A percentile compares a stretch with the other conserved stretches of the same genome.
Evolutionary conservation across 495 filamentous ascomycete species (phyloP).

Genomic region (Penicillium angulare): DNA sequence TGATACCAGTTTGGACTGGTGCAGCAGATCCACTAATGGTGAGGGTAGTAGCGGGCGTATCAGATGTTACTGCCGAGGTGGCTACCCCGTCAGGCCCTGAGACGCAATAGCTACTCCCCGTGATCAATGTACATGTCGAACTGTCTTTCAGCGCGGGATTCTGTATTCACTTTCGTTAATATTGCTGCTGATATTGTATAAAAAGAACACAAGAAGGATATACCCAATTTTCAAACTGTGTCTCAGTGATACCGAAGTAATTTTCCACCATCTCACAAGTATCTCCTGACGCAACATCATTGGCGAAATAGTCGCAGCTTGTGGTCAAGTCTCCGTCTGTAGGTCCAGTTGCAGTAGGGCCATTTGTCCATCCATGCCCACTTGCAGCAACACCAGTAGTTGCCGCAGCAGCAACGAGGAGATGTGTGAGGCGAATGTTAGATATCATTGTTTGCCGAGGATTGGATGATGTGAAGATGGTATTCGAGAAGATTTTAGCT

Average conservation of each 20-base stretch:
- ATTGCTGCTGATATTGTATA: too few species aligned
- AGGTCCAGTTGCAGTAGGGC: slow-evolving; percentile 6
- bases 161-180: too few species aligned
- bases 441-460: too few species aligned
- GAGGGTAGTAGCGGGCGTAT: not conserved
- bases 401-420: too few species aligned
- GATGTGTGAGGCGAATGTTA: not conserved
- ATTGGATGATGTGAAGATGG: too few species aligned
- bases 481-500: too few species aligned
- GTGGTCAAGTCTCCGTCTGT: slow-evolving; percentile 12
- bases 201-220: too few species aligned
- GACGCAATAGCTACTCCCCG: slow-evolving; percentile 17
- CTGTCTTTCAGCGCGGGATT: slow-evolving; percentile 7
- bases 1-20: not conserved
- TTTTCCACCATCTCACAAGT: slow-evolving; percentile 11
- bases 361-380: not conserved
- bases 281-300: slow-evolving; percentile 7
- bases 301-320: slow-evolving; percentile 13
- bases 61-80: not conserved
- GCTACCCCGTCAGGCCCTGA: not conserved
- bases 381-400: too few species aligned
- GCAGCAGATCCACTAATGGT: not conserved
- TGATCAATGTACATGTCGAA: slow-evolving; percentile 2
- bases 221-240: slow-evolving; percentile 14
- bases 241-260: slow-evolving; percentile 3